Percentiles rank a stretch among this genome's conserved stretches.
Conservation (phyloP, 306 rosid genomes). For the Medicago arabica region DNA sequence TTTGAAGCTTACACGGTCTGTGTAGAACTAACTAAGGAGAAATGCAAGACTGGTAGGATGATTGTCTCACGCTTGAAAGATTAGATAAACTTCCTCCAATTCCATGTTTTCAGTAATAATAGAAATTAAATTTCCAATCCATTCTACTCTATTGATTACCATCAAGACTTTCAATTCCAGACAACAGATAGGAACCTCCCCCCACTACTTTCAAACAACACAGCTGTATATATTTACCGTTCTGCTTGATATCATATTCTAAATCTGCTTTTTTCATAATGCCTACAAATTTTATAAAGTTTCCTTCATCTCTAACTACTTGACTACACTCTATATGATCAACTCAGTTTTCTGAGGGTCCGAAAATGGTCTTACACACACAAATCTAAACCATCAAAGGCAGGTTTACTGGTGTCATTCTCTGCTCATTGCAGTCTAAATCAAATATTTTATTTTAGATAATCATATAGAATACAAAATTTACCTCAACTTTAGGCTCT, state of each 20-base stretch:
- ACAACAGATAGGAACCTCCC: too few species aligned
- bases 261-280: background rate
- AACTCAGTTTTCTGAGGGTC: background rate
- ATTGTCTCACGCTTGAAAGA: background rate
- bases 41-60: background rate
- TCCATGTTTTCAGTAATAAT: background rate
- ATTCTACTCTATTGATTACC: background rate
- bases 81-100: slow-evolving; percentile 4
- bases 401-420: background rate
- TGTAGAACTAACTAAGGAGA: background rate
- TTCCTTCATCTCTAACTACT: background rate
- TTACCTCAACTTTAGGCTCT: slow-evolving; percentile 5
- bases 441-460: slow-evolving; percentile 7
- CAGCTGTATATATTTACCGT: background rate
- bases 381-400: background rate
- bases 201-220: background rate
- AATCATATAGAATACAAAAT: background rate
- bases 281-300: background rate
- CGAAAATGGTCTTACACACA: background rate
- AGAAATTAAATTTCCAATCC: background rate
- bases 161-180: background rate
- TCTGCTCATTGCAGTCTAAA: slow-evolving; percentile 10
- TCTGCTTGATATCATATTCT: background rate
- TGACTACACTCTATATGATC: background rate
- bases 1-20: background rate